Conservation (phyloP, 495 filamentous ascomycete species). For the Podospora conica region DNA sequence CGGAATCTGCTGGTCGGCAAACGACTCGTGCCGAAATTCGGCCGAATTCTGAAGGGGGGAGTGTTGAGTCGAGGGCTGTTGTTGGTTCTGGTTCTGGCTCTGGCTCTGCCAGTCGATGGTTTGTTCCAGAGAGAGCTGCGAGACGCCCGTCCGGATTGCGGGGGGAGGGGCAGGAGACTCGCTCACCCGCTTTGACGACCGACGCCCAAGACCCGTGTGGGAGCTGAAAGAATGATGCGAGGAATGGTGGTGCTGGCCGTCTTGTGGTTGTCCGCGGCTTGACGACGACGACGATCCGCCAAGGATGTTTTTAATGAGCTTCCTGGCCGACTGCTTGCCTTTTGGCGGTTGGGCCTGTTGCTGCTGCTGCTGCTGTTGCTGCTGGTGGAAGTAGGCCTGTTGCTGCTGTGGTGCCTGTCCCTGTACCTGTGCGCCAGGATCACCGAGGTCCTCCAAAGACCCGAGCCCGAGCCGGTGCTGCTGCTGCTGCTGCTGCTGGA, state of each 20-base stretch:
- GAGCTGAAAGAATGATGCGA: conserved; percentile 30
- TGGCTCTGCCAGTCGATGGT: conserved; percentile 28
- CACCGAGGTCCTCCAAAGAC: neutral
- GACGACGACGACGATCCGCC: conserved; percentile 33
- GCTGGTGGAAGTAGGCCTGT: conserved; percentile 20
- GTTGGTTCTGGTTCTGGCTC: conserved; percentile 22
- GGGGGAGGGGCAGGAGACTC: conserved; percentile 32
- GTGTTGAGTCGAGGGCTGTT: conserved; percentile 21
- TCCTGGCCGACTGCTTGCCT: conserved; percentile 40
- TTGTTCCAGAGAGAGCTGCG: conserved; percentile 34
- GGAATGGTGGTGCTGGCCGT: conserved; percentile 29
- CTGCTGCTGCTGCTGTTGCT: conserved; percentile 6
- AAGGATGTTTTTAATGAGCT: conserved; percentile 42
- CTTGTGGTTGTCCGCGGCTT: conserved; percentile 26
- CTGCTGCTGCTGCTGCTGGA: conserved; percentile 17
- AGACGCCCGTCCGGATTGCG: conserved; percentile 37
- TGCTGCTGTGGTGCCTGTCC: conserved; percentile 20
- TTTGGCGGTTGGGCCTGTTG: conserved; percentile 23
- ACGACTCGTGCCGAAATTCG: conserved; percentile 35
- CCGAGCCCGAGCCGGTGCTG: conserved; percentile 10
- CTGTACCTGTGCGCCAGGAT: conserved; percentile 14
- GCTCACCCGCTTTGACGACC: conserved; percentile 46
- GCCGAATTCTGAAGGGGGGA: conserved; percentile 42
- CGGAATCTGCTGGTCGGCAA: conserved; percentile 24
- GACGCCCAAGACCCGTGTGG: conserved; percentile 34